These are phyloP conservation scores for Penstemon davidsonii DNA, from an alignment of 257 asterid genomes.

Conservation along the genomic window DNA sequence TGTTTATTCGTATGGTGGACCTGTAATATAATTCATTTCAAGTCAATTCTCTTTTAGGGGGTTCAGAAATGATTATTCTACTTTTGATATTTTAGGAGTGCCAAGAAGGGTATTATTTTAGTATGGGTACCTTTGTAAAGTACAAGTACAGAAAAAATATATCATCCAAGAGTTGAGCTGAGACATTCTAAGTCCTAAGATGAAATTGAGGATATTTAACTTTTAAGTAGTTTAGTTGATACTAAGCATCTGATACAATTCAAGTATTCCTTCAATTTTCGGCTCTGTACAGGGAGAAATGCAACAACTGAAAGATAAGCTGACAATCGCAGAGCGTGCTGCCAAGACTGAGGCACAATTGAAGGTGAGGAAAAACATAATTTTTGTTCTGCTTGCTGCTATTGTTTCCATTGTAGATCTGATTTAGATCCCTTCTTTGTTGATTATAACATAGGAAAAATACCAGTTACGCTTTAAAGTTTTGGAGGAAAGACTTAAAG, in stretches of 20 bases:
- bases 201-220: not conserved
- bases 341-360: conserved; percentile 80
- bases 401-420: conserved; percentile 17
- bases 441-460: conserved; percentile 60
- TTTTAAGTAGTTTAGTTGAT: not conserved
- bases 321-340: conserved; percentile 78
- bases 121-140: not conserved
- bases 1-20: not conserved
- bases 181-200: not conserved
- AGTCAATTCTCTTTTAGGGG: not conserved
- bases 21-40: not conserved
- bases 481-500: conserved; percentile 76
- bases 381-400: conserved; percentile 19
- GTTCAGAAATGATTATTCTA: not conserved
- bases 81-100: not conserved
- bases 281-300: conserved; percentile 57
- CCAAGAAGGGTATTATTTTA: not conserved
- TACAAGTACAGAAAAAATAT: not conserved
- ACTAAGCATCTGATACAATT: not conserved
- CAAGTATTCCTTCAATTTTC: conserved; percentile 23
- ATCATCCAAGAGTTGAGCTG: not conserved
- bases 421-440: conserved; percentile 23
- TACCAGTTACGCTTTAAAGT: conserved; percentile 82
- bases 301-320: conserved; percentile 79
- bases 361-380: conserved; percentile 51